Evolutionary conservation across 495 filamentous ascomycete genomes (phyloP).

Genomic region (Hypomontagnella submonticulosa): DNA sequence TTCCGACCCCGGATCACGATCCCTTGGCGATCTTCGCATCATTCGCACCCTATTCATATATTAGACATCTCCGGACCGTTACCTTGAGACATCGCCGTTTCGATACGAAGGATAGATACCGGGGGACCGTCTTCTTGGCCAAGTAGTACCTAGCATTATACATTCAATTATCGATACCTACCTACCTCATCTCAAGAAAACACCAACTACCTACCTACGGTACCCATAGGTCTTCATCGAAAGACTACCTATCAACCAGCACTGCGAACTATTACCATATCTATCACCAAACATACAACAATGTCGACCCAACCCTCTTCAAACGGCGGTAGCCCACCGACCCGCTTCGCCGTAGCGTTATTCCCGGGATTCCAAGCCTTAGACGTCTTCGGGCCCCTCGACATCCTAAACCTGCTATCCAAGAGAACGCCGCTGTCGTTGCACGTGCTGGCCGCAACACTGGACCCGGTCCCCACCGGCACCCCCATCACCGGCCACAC

Average conservation of each 20-base stretch:
- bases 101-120: no score
- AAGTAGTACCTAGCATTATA: background rate
- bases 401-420: conserved; percentile 68
- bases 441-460: conserved; percentile 62
- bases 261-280: background rate
- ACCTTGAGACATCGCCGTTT: no score
- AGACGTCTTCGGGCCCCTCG: conserved; percentile 70
- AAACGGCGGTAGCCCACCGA: conserved; percentile 28
- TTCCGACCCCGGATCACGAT: conserved; percentile 30
- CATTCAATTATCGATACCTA: background rate
- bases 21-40: conserved; percentile 17
- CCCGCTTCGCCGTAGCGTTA: conserved; percentile 52
- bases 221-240: background rate
- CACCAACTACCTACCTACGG: background rate
- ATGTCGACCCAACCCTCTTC: background rate
- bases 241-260: no score
- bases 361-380: conserved; percentile 64
- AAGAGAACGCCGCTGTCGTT: conserved; percentile 52
- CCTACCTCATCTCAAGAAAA: background rate
- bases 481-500: conserved; percentile 38
- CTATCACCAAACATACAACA: background rate
- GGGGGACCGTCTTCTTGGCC: no score
- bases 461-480: conserved; percentile 57
- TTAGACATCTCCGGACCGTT: background rate
- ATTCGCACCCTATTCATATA: conserved; percentile 1